Percentiles rank a stretch among this genome's conserved stretches.
These are phyloP conservation scores for Penicillium egyptiacum DNA, from an alignment of 495 filamentous ascomycete genomes.

Conservation along the genomic window DNA sequence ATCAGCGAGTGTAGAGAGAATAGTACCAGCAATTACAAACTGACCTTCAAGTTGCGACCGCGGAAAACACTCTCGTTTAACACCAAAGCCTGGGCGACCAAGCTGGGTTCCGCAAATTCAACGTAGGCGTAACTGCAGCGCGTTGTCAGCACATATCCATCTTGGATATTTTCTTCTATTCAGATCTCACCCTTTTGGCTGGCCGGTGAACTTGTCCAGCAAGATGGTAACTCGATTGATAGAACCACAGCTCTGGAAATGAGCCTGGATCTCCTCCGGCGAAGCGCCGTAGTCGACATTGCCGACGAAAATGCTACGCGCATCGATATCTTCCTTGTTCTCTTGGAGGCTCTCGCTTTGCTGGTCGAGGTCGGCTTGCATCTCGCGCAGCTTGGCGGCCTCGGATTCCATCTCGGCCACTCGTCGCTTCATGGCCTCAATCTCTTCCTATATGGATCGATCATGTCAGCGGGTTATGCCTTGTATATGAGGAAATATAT, in stretches of 20 bases:
- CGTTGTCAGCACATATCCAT: conserved; percentile 46
- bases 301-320: conserved; percentile 94
- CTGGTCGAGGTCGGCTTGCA: conserved; percentile 89
- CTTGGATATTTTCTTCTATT: background rate
- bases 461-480: conserved; percentile 9
- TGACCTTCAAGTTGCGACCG: conserved; percentile 89
- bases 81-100: conserved; percentile 90
- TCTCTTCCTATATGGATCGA: conserved; percentile 69
- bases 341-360: conserved; percentile 79
- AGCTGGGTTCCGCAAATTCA: conserved; percentile 92
- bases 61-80: conserved; percentile 97
- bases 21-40: conserved; percentile 10
- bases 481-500: conserved; percentile 1
- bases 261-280: conserved; percentile 97
- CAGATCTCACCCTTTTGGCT: conserved; percentile 86
- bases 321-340: conserved; percentile 94
- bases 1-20: conserved; percentile 3
- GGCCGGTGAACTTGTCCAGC: conserved; percentile 95
- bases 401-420: conserved; percentile 99
- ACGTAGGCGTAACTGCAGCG: conserved; percentile 90
- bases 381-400: conserved; percentile 92
- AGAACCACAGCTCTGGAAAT: conserved; percentile 95
- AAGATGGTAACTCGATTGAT: conserved; percentile 99
- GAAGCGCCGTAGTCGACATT: conserved; percentile 99
- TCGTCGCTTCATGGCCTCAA: conserved; percentile 94